These are phyloP conservation scores for Coprinopsis cinerea DNA, from an alignment of 768 basidiomycete species.

Conservation along the genomic window DNA sequence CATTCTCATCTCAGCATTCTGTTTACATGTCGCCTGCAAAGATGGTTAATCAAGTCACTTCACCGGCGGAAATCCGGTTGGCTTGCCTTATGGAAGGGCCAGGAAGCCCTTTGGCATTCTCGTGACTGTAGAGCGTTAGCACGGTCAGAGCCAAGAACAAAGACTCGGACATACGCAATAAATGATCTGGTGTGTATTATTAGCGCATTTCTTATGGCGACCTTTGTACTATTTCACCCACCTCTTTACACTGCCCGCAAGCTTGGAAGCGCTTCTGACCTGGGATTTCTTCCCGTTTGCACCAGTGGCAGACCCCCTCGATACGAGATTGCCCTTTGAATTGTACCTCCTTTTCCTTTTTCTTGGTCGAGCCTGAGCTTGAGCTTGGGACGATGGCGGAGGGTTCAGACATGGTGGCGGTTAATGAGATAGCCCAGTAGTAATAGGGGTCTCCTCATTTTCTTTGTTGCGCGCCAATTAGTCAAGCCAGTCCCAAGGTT, in stretches of 20 bases:
- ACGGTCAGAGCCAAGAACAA: background rate
- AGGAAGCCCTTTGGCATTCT: slow-evolving; percentile 22
- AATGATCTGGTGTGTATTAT: slow-evolving; percentile 16
- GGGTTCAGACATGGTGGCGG: background rate
- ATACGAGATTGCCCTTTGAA: slow-evolving; percentile 25
- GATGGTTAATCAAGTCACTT: background rate
- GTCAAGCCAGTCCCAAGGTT: too few relatives aligned
- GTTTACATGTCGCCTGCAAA: slow-evolving; percentile 19
- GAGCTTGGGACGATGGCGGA: background rate
- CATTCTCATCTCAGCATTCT: slow-evolving; percentile 15
- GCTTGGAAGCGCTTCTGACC: slow-evolving; percentile 20
- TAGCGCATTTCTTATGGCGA: too few relatives aligned
- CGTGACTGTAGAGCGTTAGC: slow-evolving; percentile 15
- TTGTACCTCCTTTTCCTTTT: slow-evolving; percentile 7
- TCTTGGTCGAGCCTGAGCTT: background rate
- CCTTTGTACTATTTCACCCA: slow-evolving; percentile 5
- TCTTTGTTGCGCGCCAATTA: too few relatives aligned
- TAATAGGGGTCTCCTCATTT: too few relatives aligned
- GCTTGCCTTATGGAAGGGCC: slow-evolving; percentile 21
- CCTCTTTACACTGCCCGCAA: slow-evolving; percentile 24
- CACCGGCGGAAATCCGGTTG: background rate
- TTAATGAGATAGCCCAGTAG: too few relatives aligned
- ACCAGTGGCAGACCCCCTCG: slow-evolving; percentile 24
- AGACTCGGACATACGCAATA: slow-evolving; percentile 16
- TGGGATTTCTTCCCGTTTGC: slow-evolving; percentile 21